Evolutionary conservation across 116 monocot species (phyloP), one percentile per base, ranked within the genome.

Genomic region (Papilionanthe hybrid): DNA sequence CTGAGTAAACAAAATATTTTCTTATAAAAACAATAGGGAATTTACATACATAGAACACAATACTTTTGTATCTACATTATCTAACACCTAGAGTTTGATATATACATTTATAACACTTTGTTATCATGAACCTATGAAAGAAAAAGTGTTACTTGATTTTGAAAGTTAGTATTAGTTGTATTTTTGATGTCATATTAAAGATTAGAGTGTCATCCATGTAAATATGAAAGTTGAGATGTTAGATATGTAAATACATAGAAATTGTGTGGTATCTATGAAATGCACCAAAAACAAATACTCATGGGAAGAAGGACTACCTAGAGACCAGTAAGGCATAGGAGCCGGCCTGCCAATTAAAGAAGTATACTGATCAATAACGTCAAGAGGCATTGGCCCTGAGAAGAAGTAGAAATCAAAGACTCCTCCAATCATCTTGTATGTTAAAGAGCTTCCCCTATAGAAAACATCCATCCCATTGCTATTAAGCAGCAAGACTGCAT

Each of bases 381-480:
- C 84, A 53, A 99, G 82, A 6, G 98, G 98, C 41, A 78, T 77
- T 13, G 92, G 81, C 55, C 98, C 98, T 3, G 84, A 45, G 49
- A 99, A 91, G 91, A 94, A 94, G 85, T 99, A 95, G 80, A 99
- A 93, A 60, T 99, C 98, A 25, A 99, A 75, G 7, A 99, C 87
- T 1, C 98, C 98, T 32, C 98, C 98, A 32, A 99, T 93, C 9
- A 90, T 85, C 86, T 93, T 99, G 69, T 99, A 99, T 17, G 93
- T 92, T 8, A 99, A 83, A 18, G 91, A 91, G 66, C 42, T 84
- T 18, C 98, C 98, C 37, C 83, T 89, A 73, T 99, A 99, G 49
- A 93, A 75, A 22, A 99, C 89, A 77, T 99, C 95, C 98, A 99
- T 99, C 30, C 95, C 98, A 44, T 99, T 99, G 84, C 98, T 99